Evolutionary conservation across 257 asterid genomes (phyloP).

Genomic region (Mitragyna speciosa): DNA sequence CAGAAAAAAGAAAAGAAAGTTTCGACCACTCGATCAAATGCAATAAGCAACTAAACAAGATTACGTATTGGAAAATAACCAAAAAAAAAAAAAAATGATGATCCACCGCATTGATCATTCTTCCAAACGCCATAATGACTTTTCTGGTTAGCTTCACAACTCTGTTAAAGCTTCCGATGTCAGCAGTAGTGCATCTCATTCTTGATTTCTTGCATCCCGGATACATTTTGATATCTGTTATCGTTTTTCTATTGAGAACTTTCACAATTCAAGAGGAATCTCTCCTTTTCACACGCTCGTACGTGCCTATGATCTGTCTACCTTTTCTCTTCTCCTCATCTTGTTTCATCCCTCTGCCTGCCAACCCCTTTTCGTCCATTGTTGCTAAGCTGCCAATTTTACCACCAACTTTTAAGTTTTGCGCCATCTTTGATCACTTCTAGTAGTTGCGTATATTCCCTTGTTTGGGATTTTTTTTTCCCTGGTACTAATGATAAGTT

Average conservation of each 20-base stretch:
- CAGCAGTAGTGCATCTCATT: neutral
- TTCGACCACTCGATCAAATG: neutral
- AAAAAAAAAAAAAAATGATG: neutral
- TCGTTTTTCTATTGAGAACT: neutral
- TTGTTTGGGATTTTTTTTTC: neutral
- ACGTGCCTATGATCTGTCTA: conserved; percentile 3
- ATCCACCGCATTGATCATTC: neutral
- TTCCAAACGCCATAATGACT: neutral
- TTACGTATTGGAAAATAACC: too few species aligned
- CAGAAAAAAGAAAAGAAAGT: neutral
- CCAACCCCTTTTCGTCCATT: neutral
- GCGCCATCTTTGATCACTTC: neutral
- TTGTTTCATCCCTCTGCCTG: neutral
- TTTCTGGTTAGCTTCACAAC: neutral
- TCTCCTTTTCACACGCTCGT: conserved; percentile 9
- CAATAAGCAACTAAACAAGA: neutral
- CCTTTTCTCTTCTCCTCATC: neutral
- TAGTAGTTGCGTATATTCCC: too few species aligned
- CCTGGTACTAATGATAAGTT: neutral
- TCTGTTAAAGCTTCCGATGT: neutral
- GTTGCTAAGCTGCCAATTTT: neutral
- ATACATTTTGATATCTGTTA: neutral
- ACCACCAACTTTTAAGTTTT: neutral
- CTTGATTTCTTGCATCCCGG: neutral
- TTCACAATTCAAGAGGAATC: conserved; percentile 17